Evolutionary conservation across 345 rosid genomes (phyloP).

Genomic region (Mallotus nudiflorus): DNA sequence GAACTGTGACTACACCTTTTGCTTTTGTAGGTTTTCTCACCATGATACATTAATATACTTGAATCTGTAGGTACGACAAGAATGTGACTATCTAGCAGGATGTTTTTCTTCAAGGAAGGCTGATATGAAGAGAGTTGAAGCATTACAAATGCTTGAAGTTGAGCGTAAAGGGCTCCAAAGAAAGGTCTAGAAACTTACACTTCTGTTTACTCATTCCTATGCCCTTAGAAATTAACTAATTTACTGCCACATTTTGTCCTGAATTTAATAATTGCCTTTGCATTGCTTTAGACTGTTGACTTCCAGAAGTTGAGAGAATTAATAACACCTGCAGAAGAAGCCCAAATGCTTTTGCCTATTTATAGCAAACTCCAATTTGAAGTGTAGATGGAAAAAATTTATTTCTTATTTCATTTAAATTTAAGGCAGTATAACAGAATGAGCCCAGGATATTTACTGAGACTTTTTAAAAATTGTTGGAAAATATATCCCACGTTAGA

Average conservation of each 20-base stretch:
- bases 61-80: constrained; percentile 61
- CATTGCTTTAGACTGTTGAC: not conserved
- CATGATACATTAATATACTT: not conserved
- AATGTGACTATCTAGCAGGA: constrained; percentile 77
- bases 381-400: not conserved
- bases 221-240: not conserved
- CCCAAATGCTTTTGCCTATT: not conserved
- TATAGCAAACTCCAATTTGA: not conserved
- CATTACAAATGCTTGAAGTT: constrained; percentile 48
- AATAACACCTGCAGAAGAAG: not conserved
- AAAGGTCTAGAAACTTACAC: constrained; percentile 49
- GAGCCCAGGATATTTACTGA: not conserved
- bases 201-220: not conserved
- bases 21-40: not conserved
- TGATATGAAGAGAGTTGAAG: constrained; percentile 41
- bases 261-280: not conserved
- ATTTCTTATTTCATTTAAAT: not conserved
- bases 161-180: constrained; percentile 50
- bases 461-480: too few relatives aligned
- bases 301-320: not conserved
- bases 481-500: too few relatives aligned
- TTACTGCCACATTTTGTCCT: not conserved
- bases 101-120: constrained; percentile 43
- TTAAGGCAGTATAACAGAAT: not conserved
- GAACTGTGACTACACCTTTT: too few relatives aligned